Percentiles rank a stretch among this genome's conserved stretches.
These are phyloP conservation scores for Dichomitus squalens DNA, from an alignment of 1,284 basidiomycete genomes.

Conservation along the genomic window DNA sequence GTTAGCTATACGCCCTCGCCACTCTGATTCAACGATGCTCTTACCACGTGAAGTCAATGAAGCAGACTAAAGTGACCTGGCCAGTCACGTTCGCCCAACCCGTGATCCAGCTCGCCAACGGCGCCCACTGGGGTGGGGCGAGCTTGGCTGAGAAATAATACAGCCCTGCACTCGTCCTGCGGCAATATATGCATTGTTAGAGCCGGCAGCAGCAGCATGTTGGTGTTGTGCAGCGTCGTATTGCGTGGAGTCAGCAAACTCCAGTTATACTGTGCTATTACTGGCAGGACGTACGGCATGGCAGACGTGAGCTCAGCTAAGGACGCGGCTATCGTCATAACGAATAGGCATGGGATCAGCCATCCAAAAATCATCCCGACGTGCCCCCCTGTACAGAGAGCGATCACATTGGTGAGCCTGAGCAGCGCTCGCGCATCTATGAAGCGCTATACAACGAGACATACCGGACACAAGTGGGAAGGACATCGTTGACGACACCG, in stretches of 20 bases:
- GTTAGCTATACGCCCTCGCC: no score
- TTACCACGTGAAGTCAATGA: conserved; percentile 75
- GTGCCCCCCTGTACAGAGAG: conserved; percentile 54
- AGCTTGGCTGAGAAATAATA: conserved; percentile 79
- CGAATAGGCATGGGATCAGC: conserved; percentile 73
- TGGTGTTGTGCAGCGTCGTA: no score
- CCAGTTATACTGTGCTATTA: no score
- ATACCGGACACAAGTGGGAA: conserved; percentile 64
- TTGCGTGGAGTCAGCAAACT: no score
- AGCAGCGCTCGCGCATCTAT: neutral
- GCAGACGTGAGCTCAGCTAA: conserved; percentile 74
- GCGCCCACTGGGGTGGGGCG: conserved; percentile 59
- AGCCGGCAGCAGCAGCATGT: neutral
- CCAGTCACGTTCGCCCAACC: conserved; percentile 67
- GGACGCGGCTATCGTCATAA: conserved; percentile 65
- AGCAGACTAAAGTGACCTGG: conserved; percentile 68
- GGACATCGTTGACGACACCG: conserved; percentile 65
- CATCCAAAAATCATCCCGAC: conserved; percentile 80
- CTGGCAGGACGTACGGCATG: conserved; percentile 63
- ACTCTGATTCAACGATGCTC: neutral
- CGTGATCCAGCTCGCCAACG: conserved; percentile 78
- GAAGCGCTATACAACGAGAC: no score
- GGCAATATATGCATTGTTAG: neutral
- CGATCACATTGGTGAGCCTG: neutral
- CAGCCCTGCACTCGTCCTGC: conserved; percentile 53